Conservation (phyloP, 2,329 filamentous ascomycete genomes). For the Colletotrichum sublineola region DNA sequence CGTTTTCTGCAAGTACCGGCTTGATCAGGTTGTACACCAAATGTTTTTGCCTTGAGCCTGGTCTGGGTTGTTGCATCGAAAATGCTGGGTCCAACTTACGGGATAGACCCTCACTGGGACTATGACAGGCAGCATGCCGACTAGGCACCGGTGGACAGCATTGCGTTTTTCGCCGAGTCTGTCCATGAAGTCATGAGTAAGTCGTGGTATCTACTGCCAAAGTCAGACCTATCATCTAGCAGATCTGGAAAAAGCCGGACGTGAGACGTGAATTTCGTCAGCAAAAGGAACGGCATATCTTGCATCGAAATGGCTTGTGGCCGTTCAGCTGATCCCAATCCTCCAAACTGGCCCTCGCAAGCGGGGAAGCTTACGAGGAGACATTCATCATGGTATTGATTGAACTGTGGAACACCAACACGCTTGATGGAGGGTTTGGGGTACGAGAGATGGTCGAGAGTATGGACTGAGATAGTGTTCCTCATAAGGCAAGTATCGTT, state of each 20-base stretch:
- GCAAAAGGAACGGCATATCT: constrained; percentile 14
- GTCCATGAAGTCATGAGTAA: not conserved
- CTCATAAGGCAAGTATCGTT: not conserved
- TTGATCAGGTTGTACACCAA: not conserved
- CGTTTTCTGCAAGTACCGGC: not conserved
- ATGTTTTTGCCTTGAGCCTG: constrained; percentile 6
- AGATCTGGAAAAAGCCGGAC: not conserved
- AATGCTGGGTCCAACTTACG: not conserved
- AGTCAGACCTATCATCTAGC: not conserved
- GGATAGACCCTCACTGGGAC: not conserved
- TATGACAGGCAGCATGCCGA: not conserved
- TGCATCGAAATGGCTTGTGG: constrained; percentile 16
- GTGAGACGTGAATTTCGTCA: not conserved
- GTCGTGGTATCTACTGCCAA: not conserved
- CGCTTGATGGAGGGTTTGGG: constrained; percentile 2
- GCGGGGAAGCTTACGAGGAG: constrained; percentile 49
- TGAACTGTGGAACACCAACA: not conserved
- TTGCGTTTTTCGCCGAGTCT: not conserved
- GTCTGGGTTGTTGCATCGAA: constrained; percentile 10
- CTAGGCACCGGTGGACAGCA: not conserved
- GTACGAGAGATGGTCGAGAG: constrained; percentile 1
- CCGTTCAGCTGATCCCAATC: constrained; percentile 23
- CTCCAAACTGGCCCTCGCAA: constrained; percentile 52
- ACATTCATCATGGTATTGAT: constrained; percentile 6
- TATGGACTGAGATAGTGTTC: not conserved